phyloP scores from a whole-genome alignment of 1,284 basidiomycete species.

The Ustanciosporium gigantosporum region DNA sequence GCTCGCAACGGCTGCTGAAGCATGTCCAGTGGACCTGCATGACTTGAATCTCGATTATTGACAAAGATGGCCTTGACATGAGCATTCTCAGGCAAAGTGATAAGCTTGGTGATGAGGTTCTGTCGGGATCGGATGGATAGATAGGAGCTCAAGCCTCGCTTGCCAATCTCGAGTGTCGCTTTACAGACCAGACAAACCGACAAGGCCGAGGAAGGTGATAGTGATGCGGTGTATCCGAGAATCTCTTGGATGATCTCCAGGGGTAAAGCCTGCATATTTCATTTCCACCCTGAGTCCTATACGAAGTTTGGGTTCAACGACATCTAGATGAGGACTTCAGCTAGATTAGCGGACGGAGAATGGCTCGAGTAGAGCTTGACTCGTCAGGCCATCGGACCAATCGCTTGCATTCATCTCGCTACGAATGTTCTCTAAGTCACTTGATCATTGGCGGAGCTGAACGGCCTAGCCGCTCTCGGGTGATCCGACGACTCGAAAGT shows the following conservation, averaged over 20 bases:
- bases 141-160: neutral
- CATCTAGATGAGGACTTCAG: too few relatives aligned
- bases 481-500: too few relatives aligned
- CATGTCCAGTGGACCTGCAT: neutral
- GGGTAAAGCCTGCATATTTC: neutral
- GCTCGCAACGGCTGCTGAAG: neutral
- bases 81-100: neutral
- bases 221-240: neutral
- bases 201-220: neutral
- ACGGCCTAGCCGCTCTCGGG: too few relatives aligned
- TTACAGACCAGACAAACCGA: neutral
- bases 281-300: too few relatives aligned
- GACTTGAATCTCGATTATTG: neutral
- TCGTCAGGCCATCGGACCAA: too few relatives aligned
- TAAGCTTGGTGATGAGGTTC: neutral
- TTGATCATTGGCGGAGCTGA: too few relatives aligned
- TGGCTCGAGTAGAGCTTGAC: too few relatives aligned
- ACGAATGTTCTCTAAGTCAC: too few relatives aligned
- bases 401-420: too few relatives aligned
- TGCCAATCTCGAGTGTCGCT: neutral
- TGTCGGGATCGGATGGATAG: neutral
- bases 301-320: too few relatives aligned
- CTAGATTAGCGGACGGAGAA: too few relatives aligned
- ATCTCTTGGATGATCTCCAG: neutral
- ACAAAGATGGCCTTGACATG: neutral